Evolutionary conservation across 2,329 filamentous ascomycete species (phyloP).

Genomic region (Aspergillus alliaceus): DNA sequence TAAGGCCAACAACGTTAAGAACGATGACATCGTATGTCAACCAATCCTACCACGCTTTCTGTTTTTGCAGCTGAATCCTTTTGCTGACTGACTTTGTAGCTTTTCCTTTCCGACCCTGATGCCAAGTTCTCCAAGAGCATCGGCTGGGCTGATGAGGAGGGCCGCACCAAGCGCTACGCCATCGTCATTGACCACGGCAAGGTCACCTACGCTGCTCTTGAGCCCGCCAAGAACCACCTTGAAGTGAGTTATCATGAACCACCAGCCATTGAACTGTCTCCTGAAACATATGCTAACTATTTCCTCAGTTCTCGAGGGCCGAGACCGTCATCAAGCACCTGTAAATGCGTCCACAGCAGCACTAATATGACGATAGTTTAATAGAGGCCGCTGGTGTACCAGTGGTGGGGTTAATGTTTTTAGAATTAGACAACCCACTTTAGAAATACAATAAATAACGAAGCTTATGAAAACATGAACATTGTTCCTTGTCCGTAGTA

Average conservation of each 20-base stretch:
- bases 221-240: constrained; percentile 50
- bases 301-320: constrained; percentile 38
- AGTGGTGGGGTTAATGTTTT: constrained; percentile 17
- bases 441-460: constrained; percentile 24
- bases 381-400: constrained; percentile 18
- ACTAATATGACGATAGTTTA: constrained; percentile 12
- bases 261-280: constrained; percentile 13
- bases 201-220: constrained; percentile 76
- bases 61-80: not conserved
- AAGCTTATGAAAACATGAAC: constrained; percentile 21
- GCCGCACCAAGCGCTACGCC: constrained; percentile 76
- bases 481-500: not conserved
- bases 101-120: constrained; percentile 75
- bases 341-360: constrained; percentile 24
- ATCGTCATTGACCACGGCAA: constrained; percentile 82
- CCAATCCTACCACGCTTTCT: not conserved
- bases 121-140: constrained; percentile 74
- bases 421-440: constrained; percentile 22
- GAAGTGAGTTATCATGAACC: constrained; percentile 35
- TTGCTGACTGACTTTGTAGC: constrained; percentile 37
- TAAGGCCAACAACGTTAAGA: constrained; percentile 79
- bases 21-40: constrained; percentile 63
- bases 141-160: constrained; percentile 71
- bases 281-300: constrained; percentile 5
- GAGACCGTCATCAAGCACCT: constrained; percentile 40